Evolutionary conservation across 176 grass and related monocot species (phyloP), one percentile per base, ranked within the genome.

Genomic region (Carex scoparia): DNA sequence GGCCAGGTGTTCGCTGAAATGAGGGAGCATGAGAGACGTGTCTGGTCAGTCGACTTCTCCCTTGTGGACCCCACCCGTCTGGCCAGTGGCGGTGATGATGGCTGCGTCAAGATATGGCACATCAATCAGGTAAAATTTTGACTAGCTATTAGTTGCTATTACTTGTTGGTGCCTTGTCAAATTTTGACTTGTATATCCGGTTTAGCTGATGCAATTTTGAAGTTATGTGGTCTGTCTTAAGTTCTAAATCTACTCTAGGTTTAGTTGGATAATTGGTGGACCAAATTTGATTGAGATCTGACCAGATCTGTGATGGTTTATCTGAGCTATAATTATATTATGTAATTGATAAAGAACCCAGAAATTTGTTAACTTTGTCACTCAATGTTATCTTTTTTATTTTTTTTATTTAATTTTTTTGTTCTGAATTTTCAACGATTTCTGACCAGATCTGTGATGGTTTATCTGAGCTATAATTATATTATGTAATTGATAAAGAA

Each of bases 41-140:
- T 94, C 55, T 99, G 97, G 97, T 99, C 97, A 9, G 93, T 99
- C 48, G 97, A 99, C 78, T 99, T 99, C 85, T 95, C 97, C 69
- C 89, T 88, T 81, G 89, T 91, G 28, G 97, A 99, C 81, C 97
- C 97, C 75, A 99, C 97, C 79, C 94, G 89, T 87, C 86, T 99
- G 90, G 97, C 91, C 55, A 99, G 93, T 74, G 97, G 91, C 58
- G 89, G 97, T 69, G 97, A 99, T 88, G 97, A 99, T 87, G 91
- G 97, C 85, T 88, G 83, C 60, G 93, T 99, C 77, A 99, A 99
- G 88, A 90, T 99, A 76, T 99, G 97, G 97, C 92, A 87, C 88
- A 99, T 99, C 84, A 99, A 99, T 99, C 90, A 99, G 97, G 97
- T 92, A 93, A 9, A 91, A 91, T 94, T 61, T 40, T 40, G 38